phyloP scores from a whole-genome alignment of 306 rosid species.

The Astragalus glycyphyllos region DNA sequence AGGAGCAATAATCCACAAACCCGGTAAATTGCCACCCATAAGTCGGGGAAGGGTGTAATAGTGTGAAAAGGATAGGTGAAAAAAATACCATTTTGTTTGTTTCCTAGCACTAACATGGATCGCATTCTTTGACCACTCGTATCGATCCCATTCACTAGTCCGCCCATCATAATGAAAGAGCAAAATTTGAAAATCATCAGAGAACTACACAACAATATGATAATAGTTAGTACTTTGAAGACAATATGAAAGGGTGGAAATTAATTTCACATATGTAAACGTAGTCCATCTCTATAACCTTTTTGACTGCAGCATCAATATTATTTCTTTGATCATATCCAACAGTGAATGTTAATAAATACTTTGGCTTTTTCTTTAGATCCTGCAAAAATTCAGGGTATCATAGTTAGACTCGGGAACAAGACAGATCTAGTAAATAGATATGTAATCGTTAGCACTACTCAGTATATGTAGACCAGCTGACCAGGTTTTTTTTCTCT shows the following conservation, averaged over 20 bases:
- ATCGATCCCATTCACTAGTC: slow-evolving; percentile 86
- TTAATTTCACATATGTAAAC: slow-evolving; percentile 6
- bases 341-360: slow-evolving; percentile 92
- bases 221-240: slow-evolving; percentile 49
- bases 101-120: slow-evolving; percentile 82
- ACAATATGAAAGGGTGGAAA: slow-evolving; percentile 38
- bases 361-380: slow-evolving; percentile 79
- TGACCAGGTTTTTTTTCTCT: not conserved
- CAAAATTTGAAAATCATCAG: slow-evolving; percentile 85
- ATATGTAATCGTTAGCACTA: slow-evolving; percentile 1
- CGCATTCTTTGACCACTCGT: slow-evolving; percentile 89
- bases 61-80: slow-evolving; percentile 35
- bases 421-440: slow-evolving; percentile 18
- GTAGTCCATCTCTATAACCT: slow-evolving; percentile 56
- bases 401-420: slow-evolving; percentile 24
- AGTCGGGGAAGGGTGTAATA: not conserved
- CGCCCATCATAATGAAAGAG: slow-evolving; percentile 97
- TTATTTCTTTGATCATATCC: slow-evolving; percentile 81
- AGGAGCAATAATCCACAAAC: too few species aligned
- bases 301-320: slow-evolving; percentile 73
- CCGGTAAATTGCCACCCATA: too few species aligned
- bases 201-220: slow-evolving; percentile 64
- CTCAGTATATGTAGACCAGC: not conserved
- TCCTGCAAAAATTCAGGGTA: slow-evolving; percentile 68
- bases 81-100: slow-evolving; percentile 60